Conservation (phyloP, 768 basidiomycete species). For the Lentinula lateritia region DNA sequence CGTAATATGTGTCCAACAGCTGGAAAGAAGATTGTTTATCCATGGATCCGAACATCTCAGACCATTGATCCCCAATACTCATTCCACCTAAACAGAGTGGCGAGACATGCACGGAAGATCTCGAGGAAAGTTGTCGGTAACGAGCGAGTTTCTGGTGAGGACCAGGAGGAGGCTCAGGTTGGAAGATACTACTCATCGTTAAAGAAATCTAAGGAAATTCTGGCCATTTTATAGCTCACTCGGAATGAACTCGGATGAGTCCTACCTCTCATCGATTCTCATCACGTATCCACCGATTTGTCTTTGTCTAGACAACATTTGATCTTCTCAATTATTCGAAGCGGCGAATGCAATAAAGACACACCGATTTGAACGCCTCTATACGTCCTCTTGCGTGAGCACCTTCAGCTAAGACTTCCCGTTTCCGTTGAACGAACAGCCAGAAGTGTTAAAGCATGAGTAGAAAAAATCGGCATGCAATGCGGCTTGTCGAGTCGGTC, state of each 20-base stretch:
- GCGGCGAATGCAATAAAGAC: too few relatives aligned
- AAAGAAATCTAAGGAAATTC: background rate
- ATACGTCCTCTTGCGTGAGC: too few relatives aligned
- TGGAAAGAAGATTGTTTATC: slow-evolving; percentile 37
- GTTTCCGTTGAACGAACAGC: too few relatives aligned
- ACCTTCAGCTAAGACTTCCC: too few relatives aligned
- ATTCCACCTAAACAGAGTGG: slow-evolving; percentile 37
- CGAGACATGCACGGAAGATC: slow-evolving; percentile 34
- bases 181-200: background rate
- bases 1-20: slow-evolving; percentile 37
- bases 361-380: too few relatives aligned
- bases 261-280: background rate
- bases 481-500: too few relatives aligned
- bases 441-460: too few relatives aligned
- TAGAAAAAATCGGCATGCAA: too few relatives aligned
- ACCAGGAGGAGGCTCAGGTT: slow-evolving; percentile 14
- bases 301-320: background rate
- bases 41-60: slow-evolving; percentile 25
- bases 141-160: slow-evolving; percentile 25
- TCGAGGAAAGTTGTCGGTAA: slow-evolving; percentile 28
- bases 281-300: background rate
- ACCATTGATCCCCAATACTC: slow-evolving; percentile 39
- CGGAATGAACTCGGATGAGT: slow-evolving; percentile 2
- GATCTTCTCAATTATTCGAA: background rate
- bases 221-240: background rate